phyloP scores from a whole-genome alignment of 805 yeast species.

The Wilhelminamyces savonicus region DNA sequence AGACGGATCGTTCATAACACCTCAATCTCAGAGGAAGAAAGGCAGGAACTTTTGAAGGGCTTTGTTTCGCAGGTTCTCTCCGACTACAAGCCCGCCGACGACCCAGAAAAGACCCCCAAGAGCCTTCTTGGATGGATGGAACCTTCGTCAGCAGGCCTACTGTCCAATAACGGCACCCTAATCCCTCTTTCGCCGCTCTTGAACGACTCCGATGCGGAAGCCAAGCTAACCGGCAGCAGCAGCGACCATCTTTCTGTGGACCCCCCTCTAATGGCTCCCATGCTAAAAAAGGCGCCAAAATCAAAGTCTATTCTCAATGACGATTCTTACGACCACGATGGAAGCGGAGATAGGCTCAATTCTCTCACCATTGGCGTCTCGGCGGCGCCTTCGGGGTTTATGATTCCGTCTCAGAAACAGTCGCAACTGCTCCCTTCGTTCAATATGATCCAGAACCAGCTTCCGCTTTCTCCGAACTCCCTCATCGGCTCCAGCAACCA shows the following conservation, averaged over 20 bases:
- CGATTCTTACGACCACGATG: no score
- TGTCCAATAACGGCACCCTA: conserved; percentile 10
- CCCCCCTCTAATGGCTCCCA: no score
- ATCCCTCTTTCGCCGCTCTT: conserved; percentile 25
- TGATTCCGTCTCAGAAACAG: conserved; percentile 19
- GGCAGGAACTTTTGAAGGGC: conserved; percentile 6
- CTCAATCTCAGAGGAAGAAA: conserved; percentile 4
- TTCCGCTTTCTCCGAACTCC: conserved; percentile 21
- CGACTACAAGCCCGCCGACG: conserved; percentile 8
- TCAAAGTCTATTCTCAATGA: no score
- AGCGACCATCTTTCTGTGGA: no score
- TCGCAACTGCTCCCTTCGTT: conserved; percentile 30
- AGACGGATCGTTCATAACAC: conserved; percentile 5
- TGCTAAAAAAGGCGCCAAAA: no score
- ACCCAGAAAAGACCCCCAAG: conserved; percentile 4
- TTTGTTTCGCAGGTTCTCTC: conserved; percentile 7
- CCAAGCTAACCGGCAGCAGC: neutral
- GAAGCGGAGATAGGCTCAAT: no score
- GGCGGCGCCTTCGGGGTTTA: no score
- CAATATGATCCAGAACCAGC: conserved; percentile 27
- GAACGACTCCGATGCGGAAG: conserved; percentile 19
- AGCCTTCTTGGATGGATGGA: no score
- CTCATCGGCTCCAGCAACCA: conserved; percentile 4
- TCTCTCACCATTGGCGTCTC: no score
- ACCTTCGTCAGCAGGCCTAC: conserved; percentile 2